Percentiles rank a stretch among this genome's conserved stretches.
Conservation (phyloP, 257 asterid genomes). For the Lycium ferocissimum region DNA sequence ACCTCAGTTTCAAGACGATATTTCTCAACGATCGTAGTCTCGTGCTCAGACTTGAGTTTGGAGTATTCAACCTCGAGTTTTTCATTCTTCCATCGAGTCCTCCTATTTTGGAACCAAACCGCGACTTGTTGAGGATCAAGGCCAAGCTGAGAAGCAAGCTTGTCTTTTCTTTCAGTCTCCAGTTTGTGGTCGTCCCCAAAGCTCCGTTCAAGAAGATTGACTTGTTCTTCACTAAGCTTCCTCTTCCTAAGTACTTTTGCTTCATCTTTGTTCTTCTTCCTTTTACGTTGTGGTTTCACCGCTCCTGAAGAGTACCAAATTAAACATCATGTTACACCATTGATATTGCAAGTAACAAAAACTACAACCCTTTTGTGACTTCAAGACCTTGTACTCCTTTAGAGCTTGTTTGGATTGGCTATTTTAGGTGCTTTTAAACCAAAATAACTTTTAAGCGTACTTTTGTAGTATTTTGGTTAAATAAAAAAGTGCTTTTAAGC, state of each 20-base stretch:
- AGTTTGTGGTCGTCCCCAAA: slow-evolving; percentile 58
- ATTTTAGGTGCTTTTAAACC: too few relatives aligned
- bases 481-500: too few relatives aligned
- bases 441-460: too few relatives aligned
- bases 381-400: too few relatives aligned
- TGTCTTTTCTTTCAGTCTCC: slow-evolving; percentile 39
- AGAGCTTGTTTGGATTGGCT: too few relatives aligned
- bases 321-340: neutral
- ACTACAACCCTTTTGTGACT: neutral
- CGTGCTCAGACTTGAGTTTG: slow-evolving; percentile 53
- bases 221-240: slow-evolving; percentile 40
- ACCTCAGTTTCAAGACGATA: slow-evolving; percentile 82
- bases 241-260: slow-evolving; percentile 37
- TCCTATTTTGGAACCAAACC: slow-evolving; percentile 37
- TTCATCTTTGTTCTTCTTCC: slow-evolving; percentile 46
- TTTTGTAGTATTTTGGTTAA: too few relatives aligned
- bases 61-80: slow-evolving; percentile 36
- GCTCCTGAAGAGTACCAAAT: slow-evolving; percentile 32
- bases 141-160: slow-evolving; percentile 37
- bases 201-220: slow-evolving; percentile 32
- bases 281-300: slow-evolving; percentile 36
- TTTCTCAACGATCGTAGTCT: slow-evolving; percentile 58
- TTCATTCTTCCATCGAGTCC: slow-evolving; percentile 38
- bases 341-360: neutral
- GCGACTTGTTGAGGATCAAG: slow-evolving; percentile 40